A percentile compares a stretch with the other conserved stretches of the same genome.
Evolutionary conservation across 768 basidiomycete genomes (phyloP).

Genomic region (Kwoniella pini): DNA sequence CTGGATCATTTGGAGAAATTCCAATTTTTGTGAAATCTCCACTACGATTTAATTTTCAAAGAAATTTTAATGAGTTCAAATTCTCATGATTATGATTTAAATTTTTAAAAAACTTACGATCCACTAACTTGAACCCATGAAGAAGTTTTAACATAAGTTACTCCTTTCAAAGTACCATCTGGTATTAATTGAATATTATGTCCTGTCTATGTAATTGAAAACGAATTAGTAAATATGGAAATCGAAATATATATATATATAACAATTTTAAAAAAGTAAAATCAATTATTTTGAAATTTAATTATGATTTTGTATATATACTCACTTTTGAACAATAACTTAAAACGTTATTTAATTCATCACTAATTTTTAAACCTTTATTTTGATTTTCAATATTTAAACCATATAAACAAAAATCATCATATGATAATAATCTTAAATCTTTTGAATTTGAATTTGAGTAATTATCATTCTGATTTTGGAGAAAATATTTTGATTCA

Average conservation of each 20-base stretch:
- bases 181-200: conserved; percentile 28
- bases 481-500: too few species aligned
- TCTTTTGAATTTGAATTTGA: not conserved
- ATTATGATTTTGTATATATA: not conserved
- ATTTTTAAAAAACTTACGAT: conserved; percentile 25
- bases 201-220: not conserved
- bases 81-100: too few species aligned
- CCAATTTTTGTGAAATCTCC: conserved; percentile 51
- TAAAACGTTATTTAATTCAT: conserved; percentile 29
- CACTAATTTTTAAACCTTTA: conserved; percentile 24
- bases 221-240: too few species aligned
- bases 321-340: conserved; percentile 45
- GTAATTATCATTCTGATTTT: not conserved
- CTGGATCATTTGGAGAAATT: conserved; percentile 36
- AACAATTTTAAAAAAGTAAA: too few species aligned
- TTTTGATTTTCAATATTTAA: conserved; percentile 15
- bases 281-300: too few species aligned
- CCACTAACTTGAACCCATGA: conserved; percentile 48
- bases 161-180: conserved; percentile 45
- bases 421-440: conserved; percentile 22
- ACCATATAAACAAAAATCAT: conserved; percentile 45
- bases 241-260: too few species aligned
- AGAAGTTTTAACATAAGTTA: conserved; percentile 45
- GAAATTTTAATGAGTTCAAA: too few species aligned
- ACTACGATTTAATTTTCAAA: conserved; percentile 1